A percentile compares a stretch with the other conserved stretches of the same genome.
Conservation (phyloP, 2,329 filamentous ascomycete genomes). For the Pseudogymnoascus sp. region DNA sequence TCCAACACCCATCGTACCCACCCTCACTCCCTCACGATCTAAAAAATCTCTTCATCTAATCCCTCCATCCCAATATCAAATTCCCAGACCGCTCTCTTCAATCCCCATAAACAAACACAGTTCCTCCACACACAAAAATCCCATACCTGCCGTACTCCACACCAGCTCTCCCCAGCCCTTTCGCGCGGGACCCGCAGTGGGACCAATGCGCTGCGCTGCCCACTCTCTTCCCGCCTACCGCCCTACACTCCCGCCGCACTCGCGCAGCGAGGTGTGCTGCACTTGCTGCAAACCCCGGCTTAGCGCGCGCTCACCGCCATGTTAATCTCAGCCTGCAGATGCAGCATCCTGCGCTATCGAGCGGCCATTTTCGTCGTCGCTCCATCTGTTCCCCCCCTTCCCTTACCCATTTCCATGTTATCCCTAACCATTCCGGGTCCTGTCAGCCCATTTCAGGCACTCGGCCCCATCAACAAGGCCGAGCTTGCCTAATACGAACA, state of each 20-base stretch:
- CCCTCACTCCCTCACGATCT: neutral
- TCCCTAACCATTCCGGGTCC: neutral
- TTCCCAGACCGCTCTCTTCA: neutral
- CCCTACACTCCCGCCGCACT: neutral
- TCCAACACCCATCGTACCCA: neutral
- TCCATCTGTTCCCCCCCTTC: neutral
- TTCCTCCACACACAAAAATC: neutral
- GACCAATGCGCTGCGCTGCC: neutral
- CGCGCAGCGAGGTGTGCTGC: neutral
- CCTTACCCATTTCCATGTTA: neutral
- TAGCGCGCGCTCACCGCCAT: neutral
- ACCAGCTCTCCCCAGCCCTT: conserved; percentile 3
- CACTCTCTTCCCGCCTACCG: neutral
- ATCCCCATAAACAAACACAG: neutral
- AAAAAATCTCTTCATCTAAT: neutral
- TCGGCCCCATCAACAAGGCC: neutral
- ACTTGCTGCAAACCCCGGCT: neutral
- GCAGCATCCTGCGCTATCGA: neutral
- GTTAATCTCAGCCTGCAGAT: conserved; percentile 4
- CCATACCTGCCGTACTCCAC: neutral
- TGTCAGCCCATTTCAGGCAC: neutral
- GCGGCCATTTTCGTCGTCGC: neutral
- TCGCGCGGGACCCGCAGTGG: neutral
- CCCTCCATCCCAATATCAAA: neutral
- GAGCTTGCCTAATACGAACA: neutral